Base-by-base conservation (phyloP, 1,284 basidiomycete genomes). In the Stereum hirsutum region DNA sequence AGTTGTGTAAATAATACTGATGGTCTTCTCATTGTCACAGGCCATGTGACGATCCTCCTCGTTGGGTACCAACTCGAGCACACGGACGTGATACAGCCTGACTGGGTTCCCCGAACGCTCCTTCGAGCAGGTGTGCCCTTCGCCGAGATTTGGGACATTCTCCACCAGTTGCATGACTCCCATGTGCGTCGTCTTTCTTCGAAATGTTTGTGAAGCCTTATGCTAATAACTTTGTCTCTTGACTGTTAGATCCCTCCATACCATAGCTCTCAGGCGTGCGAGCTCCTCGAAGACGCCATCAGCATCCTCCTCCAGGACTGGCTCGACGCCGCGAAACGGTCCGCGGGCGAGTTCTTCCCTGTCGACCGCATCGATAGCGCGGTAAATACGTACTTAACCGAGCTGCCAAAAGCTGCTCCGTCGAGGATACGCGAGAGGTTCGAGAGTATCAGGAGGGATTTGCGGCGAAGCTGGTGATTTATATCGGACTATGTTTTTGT, bases 121-220 rank as follows among this genome's bases (percentile, higher is more conserved):
- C 70, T 81, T 19, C 79, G 88, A 55, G 91, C 84, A 32, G 78
- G 81, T 1, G 79, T 89, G 6, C 80, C 87, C 4, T 81, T 78
- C 53, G 70, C 74, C 24, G 80, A 87, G 44, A 74, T 92, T 46
- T 93, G 90, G 76, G 85, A 90, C 52, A 78, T 87, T 21, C 72
- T 92, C 49, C 83, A 91, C 54, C 82, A 84, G 56, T 85, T 94
- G 71, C 89, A 93, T 49, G 84, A 89, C 54, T 87, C 86, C 28
- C 86, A 89, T 66, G 89, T 89, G 57, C 49, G 72, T 38, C 40
- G 11, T 14, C n/a, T 25, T 33, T 12, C n/a, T 7, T 6, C 12
- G n/a, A n/a, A n/a, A n/a, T 34, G 10, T 39, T 30, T 19, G 21
- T 38, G 15, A 26, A 23, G 12, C 33, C 14, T 21, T 7, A 41